Conservation (phyloP, 139 green algal genomes). For the Coelastrella sp. region DNA sequence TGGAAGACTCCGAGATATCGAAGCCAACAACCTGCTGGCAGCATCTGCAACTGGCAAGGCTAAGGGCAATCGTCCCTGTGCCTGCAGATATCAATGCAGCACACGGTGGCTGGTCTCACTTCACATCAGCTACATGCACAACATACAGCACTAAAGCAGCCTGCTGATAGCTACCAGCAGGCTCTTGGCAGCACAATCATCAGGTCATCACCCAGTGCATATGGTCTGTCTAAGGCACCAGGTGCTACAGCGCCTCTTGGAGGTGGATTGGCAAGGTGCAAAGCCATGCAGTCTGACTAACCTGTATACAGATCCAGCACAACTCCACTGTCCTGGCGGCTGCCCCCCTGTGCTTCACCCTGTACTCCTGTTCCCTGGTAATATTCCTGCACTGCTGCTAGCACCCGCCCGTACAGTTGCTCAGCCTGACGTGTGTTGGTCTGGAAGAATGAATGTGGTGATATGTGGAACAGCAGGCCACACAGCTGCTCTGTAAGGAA, state of each 20-base stretch:
- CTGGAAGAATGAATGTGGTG: conserved; percentile 86
- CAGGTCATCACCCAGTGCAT: too few relatives aligned
- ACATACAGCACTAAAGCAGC: not conserved
- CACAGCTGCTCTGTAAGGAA: conserved; percentile 59
- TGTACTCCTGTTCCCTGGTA: not conserved
- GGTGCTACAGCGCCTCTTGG: too few relatives aligned
- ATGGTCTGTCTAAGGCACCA: too few relatives aligned
- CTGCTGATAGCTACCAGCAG: too few relatives aligned
- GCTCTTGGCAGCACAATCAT: too few relatives aligned
- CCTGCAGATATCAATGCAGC: not conserved
- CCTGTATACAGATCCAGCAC: conserved; percentile 13
- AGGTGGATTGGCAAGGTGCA: not conserved
- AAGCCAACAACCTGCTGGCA: conserved; percentile 3
- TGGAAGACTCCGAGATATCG: conserved; percentile 1
- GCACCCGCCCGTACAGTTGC: conserved; percentile 2
- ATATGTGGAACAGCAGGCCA: conserved; percentile 76
- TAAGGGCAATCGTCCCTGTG: not conserved
- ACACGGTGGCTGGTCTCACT: too few relatives aligned
- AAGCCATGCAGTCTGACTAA: not conserved
- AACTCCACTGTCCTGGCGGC: not conserved
- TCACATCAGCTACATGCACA: not conserved
- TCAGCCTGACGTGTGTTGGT: conserved; percentile 82
- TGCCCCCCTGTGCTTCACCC: not conserved
- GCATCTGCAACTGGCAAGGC: not conserved
- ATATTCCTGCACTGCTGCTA: conserved; percentile 10